Evolutionary conservation across 148 eudicot genomes (phyloP).

Genomic region (Spergularia marina): DNA sequence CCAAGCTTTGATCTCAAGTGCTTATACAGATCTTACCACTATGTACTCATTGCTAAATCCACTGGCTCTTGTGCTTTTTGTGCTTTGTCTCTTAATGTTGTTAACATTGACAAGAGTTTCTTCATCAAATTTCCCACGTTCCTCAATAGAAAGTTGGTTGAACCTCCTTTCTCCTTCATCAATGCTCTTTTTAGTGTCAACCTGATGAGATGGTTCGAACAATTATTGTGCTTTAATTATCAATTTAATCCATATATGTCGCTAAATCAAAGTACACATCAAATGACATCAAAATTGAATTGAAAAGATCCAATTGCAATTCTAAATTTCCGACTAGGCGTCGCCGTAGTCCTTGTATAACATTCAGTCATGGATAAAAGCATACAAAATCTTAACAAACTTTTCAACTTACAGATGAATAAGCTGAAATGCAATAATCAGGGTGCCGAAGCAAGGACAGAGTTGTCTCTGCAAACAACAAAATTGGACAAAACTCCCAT

Average conservation of each 20-base stretch:
- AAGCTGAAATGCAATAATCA: constrained; percentile 92
- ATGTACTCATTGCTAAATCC: constrained; percentile 95
- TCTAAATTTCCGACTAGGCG: background rate
- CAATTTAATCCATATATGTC: background rate
- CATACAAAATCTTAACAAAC: constrained; percentile 2
- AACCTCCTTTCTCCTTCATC: constrained; percentile 88
- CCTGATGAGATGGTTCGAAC: constrained; percentile 37
- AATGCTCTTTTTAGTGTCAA: constrained; percentile 67
- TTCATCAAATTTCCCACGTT: constrained; percentile 92
- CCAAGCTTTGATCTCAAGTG: background rate
- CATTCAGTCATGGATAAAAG: background rate
- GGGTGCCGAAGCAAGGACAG: constrained; percentile 94
- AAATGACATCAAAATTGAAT: background rate
- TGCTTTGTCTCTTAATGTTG: constrained; percentile 65
- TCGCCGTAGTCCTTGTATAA: background rate
- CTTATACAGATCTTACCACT: constrained; percentile 52
- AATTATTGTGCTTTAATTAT: background rate
- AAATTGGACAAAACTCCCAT: background rate
- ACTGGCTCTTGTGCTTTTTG: constrained; percentile 49
- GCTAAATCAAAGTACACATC: background rate
- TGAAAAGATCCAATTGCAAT: background rate
- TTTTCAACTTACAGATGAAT: constrained; percentile 77
- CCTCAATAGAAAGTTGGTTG: constrained; percentile 87
- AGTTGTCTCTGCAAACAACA: constrained; percentile 68
- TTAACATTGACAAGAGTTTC: constrained; percentile 95